These are phyloP conservation scores for Sporothrix globosa DNA, from an alignment of 2,329 filamentous ascomycete genomes.

Conservation along the genomic window DNA sequence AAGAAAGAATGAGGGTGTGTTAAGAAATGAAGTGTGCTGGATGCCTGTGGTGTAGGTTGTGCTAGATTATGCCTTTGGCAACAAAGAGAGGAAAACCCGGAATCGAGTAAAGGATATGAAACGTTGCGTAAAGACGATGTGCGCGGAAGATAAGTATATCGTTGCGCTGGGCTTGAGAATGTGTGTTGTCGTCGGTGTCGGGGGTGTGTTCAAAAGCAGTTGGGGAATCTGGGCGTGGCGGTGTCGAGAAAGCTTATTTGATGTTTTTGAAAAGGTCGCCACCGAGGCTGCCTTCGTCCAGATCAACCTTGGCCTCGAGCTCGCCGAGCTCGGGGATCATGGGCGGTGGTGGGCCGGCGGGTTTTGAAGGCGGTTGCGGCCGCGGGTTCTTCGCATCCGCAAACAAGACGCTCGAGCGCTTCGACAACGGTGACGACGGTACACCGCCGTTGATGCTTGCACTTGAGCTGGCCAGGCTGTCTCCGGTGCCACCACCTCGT, in stretches of 20 bases:
- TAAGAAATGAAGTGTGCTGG: constrained; percentile 12
- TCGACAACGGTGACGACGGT: constrained; percentile 40
- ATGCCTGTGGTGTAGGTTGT: background rate
- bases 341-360: constrained; percentile 53
- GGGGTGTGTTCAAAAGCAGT: background rate
- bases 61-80: constrained; percentile 12
- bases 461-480: constrained; percentile 34
- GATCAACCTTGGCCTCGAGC: constrained; percentile 55
- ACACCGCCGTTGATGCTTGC: constrained; percentile 35
- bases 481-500: constrained; percentile 42
- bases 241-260: constrained; percentile 38
- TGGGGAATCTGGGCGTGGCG: background rate
- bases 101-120: background rate
- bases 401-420: constrained; percentile 50
- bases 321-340: constrained; percentile 63
- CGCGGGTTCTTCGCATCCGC: constrained; percentile 43
- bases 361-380: constrained; percentile 43
- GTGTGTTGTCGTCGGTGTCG: background rate
- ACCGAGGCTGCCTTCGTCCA: constrained; percentile 52
- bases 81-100: background rate
- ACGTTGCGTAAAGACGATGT: background rate
- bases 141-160: background rate
- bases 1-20: background rate
- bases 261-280: constrained; percentile 63
- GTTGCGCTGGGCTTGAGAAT: background rate